Evolutionary conservation across 2,329 filamentous ascomycete species (phyloP).

Genomic region (Talaromyces sp.): DNA sequence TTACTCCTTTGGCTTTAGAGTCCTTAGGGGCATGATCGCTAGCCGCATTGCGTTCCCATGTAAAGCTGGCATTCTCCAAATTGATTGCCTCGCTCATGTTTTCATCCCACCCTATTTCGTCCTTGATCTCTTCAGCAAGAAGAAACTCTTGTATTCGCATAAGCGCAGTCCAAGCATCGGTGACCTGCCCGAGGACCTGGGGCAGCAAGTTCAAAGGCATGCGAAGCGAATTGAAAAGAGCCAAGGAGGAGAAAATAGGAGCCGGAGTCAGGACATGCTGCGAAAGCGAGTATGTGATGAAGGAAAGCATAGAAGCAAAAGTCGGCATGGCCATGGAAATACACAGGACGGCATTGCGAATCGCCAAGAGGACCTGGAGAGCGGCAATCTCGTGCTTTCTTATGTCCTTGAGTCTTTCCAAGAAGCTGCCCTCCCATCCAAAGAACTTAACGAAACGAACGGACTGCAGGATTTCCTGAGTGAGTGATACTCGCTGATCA

Average conservation of each 20-base stretch:
- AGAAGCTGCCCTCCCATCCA: slow-evolving; percentile 86
- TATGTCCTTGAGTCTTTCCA: slow-evolving; percentile 68
- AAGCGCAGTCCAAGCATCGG: slow-evolving; percentile 81
- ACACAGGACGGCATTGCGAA: slow-evolving; percentile 79
- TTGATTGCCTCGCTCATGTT: slow-evolving; percentile 56
- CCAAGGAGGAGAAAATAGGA: slow-evolving; percentile 83
- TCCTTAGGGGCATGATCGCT: slow-evolving; percentile 10
- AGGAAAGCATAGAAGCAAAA: slow-evolving; percentile 91
- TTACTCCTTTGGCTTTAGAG: slow-evolving; percentile 5
- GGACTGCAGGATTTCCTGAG: slow-evolving; percentile 84
- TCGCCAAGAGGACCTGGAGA: slow-evolving; percentile 77
- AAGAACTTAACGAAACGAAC: slow-evolving; percentile 96
- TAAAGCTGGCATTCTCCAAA: slow-evolving; percentile 69
- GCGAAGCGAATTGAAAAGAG: slow-evolving; percentile 85
- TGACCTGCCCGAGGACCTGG: slow-evolving; percentile 78
- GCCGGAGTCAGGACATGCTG: slow-evolving; percentile 67
- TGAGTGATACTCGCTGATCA: slow-evolving; percentile 83
- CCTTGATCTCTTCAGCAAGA: slow-evolving; percentile 74
- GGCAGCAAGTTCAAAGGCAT: slow-evolving; percentile 87
- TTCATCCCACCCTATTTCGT: slow-evolving; percentile 57
- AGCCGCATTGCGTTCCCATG: slow-evolving; percentile 61
- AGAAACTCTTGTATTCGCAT: slow-evolving; percentile 84
- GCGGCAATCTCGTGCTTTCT: slow-evolving; percentile 69
- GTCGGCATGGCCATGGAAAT: slow-evolving; percentile 79
- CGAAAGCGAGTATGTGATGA: slow-evolving; percentile 69